Evolutionary conservation across 768 basidiomycete species (phyloP).

Genomic region (Paxillus involutus): DNA sequence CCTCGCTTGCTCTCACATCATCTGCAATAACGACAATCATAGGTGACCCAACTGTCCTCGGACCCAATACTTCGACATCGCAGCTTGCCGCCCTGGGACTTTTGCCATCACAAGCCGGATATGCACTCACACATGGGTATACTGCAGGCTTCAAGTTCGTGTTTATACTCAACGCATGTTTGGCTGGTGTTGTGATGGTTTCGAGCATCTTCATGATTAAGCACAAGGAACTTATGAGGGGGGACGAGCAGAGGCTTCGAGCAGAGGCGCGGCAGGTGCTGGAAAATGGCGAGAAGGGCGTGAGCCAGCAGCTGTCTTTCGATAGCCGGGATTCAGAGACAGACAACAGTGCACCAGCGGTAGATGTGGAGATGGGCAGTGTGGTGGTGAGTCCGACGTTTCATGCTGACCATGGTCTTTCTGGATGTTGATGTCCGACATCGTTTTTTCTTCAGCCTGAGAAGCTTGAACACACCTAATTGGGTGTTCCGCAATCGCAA

Average conservation of each 20-base stretch:
- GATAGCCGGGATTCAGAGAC: background rate
- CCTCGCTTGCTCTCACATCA: slow-evolving; percentile 34
- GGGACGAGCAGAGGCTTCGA: no score
- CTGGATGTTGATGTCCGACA: no score
- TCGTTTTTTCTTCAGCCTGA: no score
- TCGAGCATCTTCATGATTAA: slow-evolving; percentile 60
- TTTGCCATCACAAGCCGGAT: slow-evolving; percentile 33
- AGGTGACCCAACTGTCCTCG: slow-evolving; percentile 45
- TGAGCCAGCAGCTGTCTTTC: background rate
- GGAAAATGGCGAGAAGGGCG: background rate
- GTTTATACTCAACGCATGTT: slow-evolving; percentile 59
- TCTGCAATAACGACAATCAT: slow-evolving; percentile 44
- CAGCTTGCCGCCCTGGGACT: slow-evolving; percentile 37
- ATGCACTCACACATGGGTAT: slow-evolving; percentile 51
- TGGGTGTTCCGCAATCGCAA: no score
- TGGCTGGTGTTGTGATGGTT: slow-evolving; percentile 55
- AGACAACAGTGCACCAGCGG: background rate
- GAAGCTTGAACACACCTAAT: no score
- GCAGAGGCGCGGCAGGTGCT: slow-evolving; percentile 28
- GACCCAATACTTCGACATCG: slow-evolving; percentile 28
- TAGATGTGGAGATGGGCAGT: background rate
- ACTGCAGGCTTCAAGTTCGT: slow-evolving; percentile 57
- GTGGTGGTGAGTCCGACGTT: background rate
- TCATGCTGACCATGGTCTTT: no score
- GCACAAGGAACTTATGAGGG: slow-evolving; percentile 59